These are phyloP conservation scores for Coemansia guatemalensis DNA, from an alignment of 192 early-diverging fungal species.

Conservation along the genomic window DNA sequence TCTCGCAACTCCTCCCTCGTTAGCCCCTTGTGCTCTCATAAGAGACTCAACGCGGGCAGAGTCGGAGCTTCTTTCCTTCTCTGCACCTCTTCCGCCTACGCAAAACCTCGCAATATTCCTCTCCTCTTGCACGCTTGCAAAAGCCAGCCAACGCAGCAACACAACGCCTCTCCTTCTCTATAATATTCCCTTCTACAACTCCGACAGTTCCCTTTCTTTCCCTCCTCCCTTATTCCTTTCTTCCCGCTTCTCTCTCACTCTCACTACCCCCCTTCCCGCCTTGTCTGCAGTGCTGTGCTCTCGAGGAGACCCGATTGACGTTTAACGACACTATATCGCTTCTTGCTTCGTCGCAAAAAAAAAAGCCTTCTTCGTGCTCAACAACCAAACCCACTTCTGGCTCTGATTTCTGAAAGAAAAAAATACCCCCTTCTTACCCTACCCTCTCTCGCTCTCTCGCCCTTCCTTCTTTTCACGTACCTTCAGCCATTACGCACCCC, in stretches of 20 bases:
- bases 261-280: not conserved
- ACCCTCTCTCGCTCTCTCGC: slow-evolving; percentile 14
- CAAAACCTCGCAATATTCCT: slow-evolving; percentile 8
- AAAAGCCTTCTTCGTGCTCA: slow-evolving; percentile 1
- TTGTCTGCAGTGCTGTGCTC: not conserved
- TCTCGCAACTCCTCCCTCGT: slow-evolving; percentile 7
- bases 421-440: slow-evolving; percentile 11
- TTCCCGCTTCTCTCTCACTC: slow-evolving; percentile 10
- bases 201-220: slow-evolving; percentile 15
- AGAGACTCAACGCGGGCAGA: slow-evolving; percentile 19
- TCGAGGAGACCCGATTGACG: not conserved
- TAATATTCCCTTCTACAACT: slow-evolving; percentile 20
- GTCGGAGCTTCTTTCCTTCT: slow-evolving; percentile 40
- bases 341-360: not conserved
- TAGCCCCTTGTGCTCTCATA: slow-evolving; percentile 19
- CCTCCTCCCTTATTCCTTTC: slow-evolving; percentile 7
- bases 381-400: slow-evolving; percentile 3
- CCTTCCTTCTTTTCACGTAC: slow-evolving; percentile 1
- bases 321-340: not conserved
- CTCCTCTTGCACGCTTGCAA: slow-evolving; percentile 22
- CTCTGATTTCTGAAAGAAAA: not conserved
- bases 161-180: slow-evolving; percentile 15
- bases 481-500: not conserved
- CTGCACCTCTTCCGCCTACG: slow-evolving; percentile 20
- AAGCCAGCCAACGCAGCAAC: slow-evolving; percentile 45